phyloP scores from a whole-genome alignment of 1,139 yeast species.

The Petasospora rhodanensis region DNA sequence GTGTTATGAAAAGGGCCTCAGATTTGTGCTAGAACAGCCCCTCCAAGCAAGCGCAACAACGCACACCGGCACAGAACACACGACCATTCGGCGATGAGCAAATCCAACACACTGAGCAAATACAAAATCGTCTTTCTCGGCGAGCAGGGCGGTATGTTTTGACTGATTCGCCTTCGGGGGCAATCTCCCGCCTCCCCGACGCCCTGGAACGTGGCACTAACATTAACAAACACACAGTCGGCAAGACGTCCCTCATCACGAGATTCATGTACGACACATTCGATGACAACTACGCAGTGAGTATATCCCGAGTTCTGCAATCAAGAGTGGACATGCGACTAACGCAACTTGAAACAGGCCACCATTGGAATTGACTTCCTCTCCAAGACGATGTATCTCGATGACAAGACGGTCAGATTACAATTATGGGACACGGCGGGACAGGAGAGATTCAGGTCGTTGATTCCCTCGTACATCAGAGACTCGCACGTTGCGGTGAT shows the following conservation, averaged over 20 bases:
- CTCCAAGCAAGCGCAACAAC: too few species aligned
- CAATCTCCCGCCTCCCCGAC: too few species aligned
- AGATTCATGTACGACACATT: slow-evolving; percentile 98
- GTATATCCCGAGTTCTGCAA: too few species aligned
- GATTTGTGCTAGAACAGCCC: too few species aligned
- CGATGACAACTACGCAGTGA: slow-evolving; percentile 77
- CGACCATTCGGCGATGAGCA: slow-evolving; percentile 20
- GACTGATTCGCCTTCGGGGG: not conserved
- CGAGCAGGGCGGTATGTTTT: slow-evolving; percentile 67
- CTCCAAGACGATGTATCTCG: slow-evolving; percentile 78
- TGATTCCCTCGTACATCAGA: slow-evolving; percentile 91
- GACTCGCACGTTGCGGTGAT: slow-evolving; percentile 97
- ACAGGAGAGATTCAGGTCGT: slow-evolving; percentile 93
- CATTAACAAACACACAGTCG: slow-evolving; percentile 38
- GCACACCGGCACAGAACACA: too few species aligned
- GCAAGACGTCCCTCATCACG: slow-evolving; percentile 91
- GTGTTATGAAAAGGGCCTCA: too few species aligned
- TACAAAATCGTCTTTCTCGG: slow-evolving; percentile 93
- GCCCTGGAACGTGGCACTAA: too few species aligned
- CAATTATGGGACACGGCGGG: slow-evolving; percentile 99
- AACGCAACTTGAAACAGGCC: slow-evolving; percentile 44
- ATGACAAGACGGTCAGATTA: slow-evolving; percentile 65
- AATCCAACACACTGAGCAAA: slow-evolving; percentile 45
- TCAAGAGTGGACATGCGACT: too few species aligned
- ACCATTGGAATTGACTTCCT: slow-evolving; percentile 95